phyloP scores from a whole-genome alignment of 192 early-diverging fungal species.

The Coemansia sp. region DNA sequence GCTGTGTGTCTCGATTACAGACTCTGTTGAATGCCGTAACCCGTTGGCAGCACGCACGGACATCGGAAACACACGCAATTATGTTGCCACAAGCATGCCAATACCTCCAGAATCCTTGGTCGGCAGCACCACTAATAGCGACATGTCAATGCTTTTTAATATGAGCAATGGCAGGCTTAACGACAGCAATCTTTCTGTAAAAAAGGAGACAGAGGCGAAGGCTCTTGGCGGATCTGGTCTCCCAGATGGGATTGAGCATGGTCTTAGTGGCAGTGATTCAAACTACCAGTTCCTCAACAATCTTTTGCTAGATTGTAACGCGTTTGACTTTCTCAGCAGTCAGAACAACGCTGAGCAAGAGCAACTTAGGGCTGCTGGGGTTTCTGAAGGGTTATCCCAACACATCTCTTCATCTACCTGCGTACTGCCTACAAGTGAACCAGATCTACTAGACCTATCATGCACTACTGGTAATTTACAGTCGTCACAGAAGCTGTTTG shows the following conservation, averaged over 20 bases:
- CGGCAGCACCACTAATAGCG: not conserved
- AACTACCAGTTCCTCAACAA: constrained; percentile 41
- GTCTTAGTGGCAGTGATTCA: not conserved
- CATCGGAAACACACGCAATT: not conserved
- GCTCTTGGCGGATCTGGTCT: not conserved
- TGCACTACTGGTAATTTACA: not conserved
- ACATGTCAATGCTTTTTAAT: not conserved
- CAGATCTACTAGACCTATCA: not conserved
- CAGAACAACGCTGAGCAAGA: not conserved
- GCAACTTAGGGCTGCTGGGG: not conserved
- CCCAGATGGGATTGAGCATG: not conserved
- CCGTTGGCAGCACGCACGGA: not conserved
- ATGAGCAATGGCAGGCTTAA: not conserved
- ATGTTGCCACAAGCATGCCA: constrained; percentile 8
- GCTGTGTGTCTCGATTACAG: not conserved
- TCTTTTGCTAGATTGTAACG: constrained; percentile 32
- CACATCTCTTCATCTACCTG: not conserved
- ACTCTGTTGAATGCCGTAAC: not conserved
- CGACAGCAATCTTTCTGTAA: not conserved
- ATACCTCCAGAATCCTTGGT: constrained; percentile 1
- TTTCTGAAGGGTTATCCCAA: not conserved
- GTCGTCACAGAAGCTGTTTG: not conserved
- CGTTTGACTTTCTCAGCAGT: constrained; percentile 15
- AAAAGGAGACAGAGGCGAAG: not conserved
- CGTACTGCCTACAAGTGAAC: not conserved